A percentile compares a stretch with the other conserved stretches of the same genome.
phyloP scores from a whole-genome alignment of 257 asterid species.

The Nicotiana attenuata region DNA sequence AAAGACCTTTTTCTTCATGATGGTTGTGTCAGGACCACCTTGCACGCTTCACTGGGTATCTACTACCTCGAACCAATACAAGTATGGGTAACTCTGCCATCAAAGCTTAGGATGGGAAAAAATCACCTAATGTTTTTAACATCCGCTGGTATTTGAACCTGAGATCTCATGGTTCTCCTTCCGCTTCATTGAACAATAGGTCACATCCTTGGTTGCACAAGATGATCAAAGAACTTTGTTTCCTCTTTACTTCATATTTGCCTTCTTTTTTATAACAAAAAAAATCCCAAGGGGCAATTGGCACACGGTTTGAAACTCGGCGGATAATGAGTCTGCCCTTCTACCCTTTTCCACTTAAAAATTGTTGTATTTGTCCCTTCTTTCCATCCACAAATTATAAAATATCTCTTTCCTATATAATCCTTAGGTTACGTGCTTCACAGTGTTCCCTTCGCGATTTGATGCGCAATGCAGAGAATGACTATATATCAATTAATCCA shows the following conservation, averaged over 20 bases:
- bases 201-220: too few species aligned
- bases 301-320: background rate
- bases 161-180: too few species aligned
- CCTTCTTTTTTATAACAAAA: background rate
- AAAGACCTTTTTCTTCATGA: background rate
- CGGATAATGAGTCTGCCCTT: background rate
- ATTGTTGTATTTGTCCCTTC: background rate
- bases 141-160: too few species aligned
- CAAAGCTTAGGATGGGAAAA: too few species aligned
- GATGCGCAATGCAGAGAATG: background rate
- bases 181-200: too few species aligned
- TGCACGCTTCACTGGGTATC: too few species aligned
- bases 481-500: background rate
- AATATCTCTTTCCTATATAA: background rate
- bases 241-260: background rate
- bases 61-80: too few species aligned
- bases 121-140: too few species aligned
- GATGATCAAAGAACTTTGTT: background rate
- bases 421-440: background rate
- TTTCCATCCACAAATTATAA: background rate
- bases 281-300: background rate
- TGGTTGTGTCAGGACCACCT: too few species aligned
- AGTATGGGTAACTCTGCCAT: too few species aligned
- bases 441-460: background rate
- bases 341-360: background rate